These are phyloP conservation scores for Ogataea trehaloabstinens DNA, from an alignment of 805 yeast genomes.

Conservation along the genomic window DNA sequence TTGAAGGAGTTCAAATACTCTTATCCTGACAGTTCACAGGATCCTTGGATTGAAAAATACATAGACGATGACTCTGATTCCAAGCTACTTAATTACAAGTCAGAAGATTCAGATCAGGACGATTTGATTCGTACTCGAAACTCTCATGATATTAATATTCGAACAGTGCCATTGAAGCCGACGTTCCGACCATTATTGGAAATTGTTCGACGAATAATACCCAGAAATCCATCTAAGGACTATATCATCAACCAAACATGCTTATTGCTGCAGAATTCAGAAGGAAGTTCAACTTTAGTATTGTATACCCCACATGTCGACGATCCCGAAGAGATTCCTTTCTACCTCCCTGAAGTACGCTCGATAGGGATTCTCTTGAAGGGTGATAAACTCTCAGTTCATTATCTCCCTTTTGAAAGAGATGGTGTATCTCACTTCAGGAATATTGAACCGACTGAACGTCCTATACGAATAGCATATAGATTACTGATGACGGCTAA, in stretches of 20 bases:
- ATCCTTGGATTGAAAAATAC: conserved; percentile 24
- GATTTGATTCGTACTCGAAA: conserved; percentile 25
- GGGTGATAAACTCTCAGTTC: conserved; percentile 56
- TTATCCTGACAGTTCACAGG: conserved; percentile 29
- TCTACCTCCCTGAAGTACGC: conserved; percentile 81
- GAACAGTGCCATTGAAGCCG: conserved; percentile 30
- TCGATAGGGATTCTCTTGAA: conserved; percentile 70
- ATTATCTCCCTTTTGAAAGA: conserved; percentile 63
- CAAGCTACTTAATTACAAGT: conserved; percentile 22
- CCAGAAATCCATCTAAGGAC: conserved; percentile 87
- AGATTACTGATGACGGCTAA: conserved; percentile 74
- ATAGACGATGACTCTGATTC: conserved; percentile 34
- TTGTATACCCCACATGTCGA: conserved; percentile 77
- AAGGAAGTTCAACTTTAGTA: conserved; percentile 48
- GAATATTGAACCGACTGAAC: conserved; percentile 43
- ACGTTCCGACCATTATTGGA: conserved; percentile 40
- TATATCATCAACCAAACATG: conserved; percentile 84
- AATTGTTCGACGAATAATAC: conserved; percentile 82
- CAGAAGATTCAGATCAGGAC: conserved; percentile 6
- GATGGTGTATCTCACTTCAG: conserved; percentile 27
- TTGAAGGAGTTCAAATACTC: conserved; percentile 49
- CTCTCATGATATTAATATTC: conserved; percentile 42
- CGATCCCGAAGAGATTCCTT: conserved; percentile 64
- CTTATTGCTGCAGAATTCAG: conserved; percentile 39
- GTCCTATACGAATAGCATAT: conserved; percentile 80